Conservation (phyloP, 371 early-diverging fungal species). For the Mucor saturninus region DNA sequence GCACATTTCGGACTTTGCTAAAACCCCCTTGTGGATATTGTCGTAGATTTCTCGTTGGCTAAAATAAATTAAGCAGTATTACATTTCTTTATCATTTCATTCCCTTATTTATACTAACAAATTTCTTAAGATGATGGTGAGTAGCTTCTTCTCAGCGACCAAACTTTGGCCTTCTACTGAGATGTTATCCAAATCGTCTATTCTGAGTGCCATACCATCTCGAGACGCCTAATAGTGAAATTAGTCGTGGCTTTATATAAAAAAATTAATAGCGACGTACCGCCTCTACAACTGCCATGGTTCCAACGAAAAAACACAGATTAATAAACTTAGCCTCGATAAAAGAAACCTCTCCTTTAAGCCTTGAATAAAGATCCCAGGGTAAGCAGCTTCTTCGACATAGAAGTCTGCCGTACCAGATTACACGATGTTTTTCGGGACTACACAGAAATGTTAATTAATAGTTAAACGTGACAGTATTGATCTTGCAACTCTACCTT, state of each 20-base stretch:
- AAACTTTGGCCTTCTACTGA: conserved; percentile 12
- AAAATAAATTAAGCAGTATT: conserved; percentile 11
- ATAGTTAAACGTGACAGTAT: conserved; percentile 8
- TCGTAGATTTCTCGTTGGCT: conserved; percentile 30
- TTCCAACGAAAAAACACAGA: conserved; percentile 24
- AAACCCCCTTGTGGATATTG: conserved; percentile 18
- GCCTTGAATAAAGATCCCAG: conserved; percentile 24
- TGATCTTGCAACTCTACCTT: conserved; percentile 22
- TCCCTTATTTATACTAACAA: conserved; percentile 11
- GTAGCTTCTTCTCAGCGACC: conserved; percentile 3
- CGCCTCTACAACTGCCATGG: conserved; percentile 24
- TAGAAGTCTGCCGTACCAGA: conserved; percentile 26
- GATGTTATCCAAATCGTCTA: conserved; percentile 6
- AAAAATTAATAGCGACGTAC: conserved; percentile 25
- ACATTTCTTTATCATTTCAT: conserved; percentile 2
- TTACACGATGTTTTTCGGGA: conserved; percentile 23
- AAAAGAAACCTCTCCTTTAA: conserved; percentile 23
- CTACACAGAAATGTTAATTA: conserved; percentile 18
- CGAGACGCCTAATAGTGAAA: conserved; percentile 15
- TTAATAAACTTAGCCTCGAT: conserved; percentile 24
- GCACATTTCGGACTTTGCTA: conserved; percentile 31
- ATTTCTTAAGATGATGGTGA: too few species aligned
- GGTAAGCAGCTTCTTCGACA: conserved; percentile 25
- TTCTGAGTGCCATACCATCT: conserved; percentile 8
- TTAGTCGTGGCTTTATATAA: conserved; percentile 23